Evolutionary conservation across 495 filamentous ascomycete genomes (phyloP), one percentile per base, ranked within the genome.

Genomic region (Talaromyces liani): DNA sequence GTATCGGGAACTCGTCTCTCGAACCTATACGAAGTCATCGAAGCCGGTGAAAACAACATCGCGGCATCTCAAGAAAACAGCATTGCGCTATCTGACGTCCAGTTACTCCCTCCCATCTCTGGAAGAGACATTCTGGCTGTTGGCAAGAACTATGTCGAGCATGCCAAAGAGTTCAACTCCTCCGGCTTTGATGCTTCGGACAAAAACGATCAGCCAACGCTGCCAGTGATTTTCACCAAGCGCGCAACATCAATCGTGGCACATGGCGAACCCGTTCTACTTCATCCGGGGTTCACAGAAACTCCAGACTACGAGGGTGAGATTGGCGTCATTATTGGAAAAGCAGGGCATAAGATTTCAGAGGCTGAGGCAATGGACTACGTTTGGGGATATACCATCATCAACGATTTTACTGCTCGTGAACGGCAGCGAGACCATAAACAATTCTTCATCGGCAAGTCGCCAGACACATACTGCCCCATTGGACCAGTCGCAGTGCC

Each of bases 361-460:
- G 76, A 83, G 61, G 53, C 71, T 1, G 73, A 82, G 55, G 82
- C 82, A 0, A 71, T 77, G 75, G 70, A 80, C 24, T 69, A 85
- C 65, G 78, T 85, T 7, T 84, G 82, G 80, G 81, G 82, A 0
- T 85, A 80, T 65, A 84, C 82, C 0, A 84, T 85, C 60, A 76
- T 85, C 56, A 85, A 86, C 65, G 70, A 85, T 63, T 67, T 85
- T 63, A 84, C 82, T 51, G 83, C 82, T 1, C 72, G 84, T 8
- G 81, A 85, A 64, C 73, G 75, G 20, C 84, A 86, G 65, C 69
- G 81, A 59, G 83, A 84, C 60, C 83, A 85, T 51, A 83, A 83
- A 64, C 83, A 85, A 65, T 84, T 82, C 67, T 85, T 79, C 61
- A 77, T 85, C 51, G 81, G 83, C 12, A 84, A 85, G 66, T 82